phyloP scores from a whole-genome alignment of 78 protist genomes.

The Cavenderia fasciculata region DNA sequence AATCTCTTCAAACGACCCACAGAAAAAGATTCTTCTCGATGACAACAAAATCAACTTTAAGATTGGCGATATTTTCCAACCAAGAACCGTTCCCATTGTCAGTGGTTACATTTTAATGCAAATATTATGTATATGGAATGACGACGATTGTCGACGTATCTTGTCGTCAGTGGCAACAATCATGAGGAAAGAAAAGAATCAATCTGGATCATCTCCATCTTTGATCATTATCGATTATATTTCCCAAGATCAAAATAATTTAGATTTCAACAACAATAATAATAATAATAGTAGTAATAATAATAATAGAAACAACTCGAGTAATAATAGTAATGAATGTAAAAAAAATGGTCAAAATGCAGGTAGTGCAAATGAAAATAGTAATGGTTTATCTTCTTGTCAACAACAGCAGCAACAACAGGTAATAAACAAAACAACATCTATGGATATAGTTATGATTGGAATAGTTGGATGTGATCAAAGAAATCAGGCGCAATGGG shows the following conservation, averaged over 20 bases:
- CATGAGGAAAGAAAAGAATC: slow-evolving; percentile 5
- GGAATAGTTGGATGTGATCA: slow-evolving; percentile 35
- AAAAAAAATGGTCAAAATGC: no score
- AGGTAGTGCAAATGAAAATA: no score
- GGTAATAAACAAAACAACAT: neutral
- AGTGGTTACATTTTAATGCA: slow-evolving; percentile 19
- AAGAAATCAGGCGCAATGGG: slow-evolving; percentile 27
- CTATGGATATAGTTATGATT: slow-evolving; percentile 18
- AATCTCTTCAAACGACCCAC: slow-evolving; percentile 6
- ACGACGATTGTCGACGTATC: slow-evolving; percentile 12
- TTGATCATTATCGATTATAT: slow-evolving; percentile 30
- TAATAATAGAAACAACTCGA: no score
- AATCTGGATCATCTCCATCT: neutral
- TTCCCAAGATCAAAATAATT: neutral
- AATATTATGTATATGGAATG: slow-evolving; percentile 40
- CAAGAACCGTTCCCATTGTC: slow-evolving; percentile 28
- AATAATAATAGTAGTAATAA: no score
- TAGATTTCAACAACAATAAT: neutral
- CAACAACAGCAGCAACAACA: no score
- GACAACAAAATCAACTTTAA: slow-evolving; percentile 3
- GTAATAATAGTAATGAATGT: no score
- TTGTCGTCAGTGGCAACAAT: slow-evolving; percentile 1
- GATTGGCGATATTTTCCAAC: slow-evolving; percentile 46
- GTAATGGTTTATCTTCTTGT: no score
- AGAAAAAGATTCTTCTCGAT: slow-evolving; percentile 4